A percentile compares a stretch with the other conserved stretches of the same genome.
Evolutionary conservation across 805 yeast genomes (phyloP).

Genomic region (Blastobotrys chiropterorum): DNA sequence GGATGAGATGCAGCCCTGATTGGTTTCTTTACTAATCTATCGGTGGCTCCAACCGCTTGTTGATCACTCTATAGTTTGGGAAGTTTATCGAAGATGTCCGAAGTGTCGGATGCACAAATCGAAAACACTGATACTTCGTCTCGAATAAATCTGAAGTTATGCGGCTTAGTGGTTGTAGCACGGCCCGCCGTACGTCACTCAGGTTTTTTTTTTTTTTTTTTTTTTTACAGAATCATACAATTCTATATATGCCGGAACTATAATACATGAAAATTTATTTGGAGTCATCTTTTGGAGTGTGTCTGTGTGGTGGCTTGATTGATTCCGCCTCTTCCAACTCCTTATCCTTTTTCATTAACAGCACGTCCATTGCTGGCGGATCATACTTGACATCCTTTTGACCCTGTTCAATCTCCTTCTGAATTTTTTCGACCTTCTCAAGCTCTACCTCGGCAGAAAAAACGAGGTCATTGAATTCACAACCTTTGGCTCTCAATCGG

Average conservation of each 20-base stretch:
- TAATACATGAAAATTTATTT: not conserved
- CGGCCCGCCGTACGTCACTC: not conserved
- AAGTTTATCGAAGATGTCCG: not conserved
- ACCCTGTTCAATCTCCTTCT: conserved; percentile 11
- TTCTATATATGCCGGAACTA: not conserved
- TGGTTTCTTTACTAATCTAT: too few species aligned
- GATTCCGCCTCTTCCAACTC: not conserved
- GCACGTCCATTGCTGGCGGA: conserved; percentile 17
- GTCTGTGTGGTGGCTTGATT: not conserved
- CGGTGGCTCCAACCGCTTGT: too few species aligned
- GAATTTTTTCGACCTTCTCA: conserved; percentile 39
- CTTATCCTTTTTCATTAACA: conserved; percentile 12
- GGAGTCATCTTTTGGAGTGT: not conserved
- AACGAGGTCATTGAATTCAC: conserved; percentile 57
- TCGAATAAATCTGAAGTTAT: not conserved
- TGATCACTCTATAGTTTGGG: too few species aligned
- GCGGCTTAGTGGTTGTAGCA: not conserved
- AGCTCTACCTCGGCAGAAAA: conserved; percentile 63
- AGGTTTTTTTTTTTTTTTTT: not conserved
- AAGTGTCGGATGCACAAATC: not conserved
- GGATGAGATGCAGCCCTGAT: too few species aligned
- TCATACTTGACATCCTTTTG: conserved; percentile 6
- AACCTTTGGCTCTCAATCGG: conserved; percentile 58
- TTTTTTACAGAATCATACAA: too few species aligned
- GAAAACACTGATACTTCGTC: not conserved